phyloP scores from a whole-genome alignment of 331 rosid species.

The Acacia concinna region DNA sequence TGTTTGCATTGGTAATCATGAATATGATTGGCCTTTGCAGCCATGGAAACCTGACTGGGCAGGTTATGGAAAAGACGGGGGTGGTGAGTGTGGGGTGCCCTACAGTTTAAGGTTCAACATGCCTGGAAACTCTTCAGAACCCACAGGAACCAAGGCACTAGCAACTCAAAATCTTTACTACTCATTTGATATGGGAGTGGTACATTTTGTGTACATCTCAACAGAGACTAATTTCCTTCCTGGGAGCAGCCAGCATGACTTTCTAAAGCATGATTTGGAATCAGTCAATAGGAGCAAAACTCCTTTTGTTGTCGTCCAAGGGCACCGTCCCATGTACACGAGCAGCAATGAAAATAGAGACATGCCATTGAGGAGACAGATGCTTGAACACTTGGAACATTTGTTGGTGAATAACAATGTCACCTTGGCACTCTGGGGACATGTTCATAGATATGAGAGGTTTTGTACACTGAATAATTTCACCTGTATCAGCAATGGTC shows the following conservation, averaged over 20 bases:
- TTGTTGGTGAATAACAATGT: slow-evolving; percentile 77
- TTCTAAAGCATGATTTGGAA: slow-evolving; percentile 77
- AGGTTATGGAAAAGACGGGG: slow-evolving; percentile 78
- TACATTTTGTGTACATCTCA: slow-evolving; percentile 79
- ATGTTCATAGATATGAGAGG: slow-evolving; percentile 91
- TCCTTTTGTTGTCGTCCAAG: slow-evolving; percentile 81
- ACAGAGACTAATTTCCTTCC: slow-evolving; percentile 86
- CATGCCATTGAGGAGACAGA: slow-evolving; percentile 51
- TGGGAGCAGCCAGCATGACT: slow-evolving; percentile 70
- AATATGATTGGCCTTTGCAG: slow-evolving; percentile 86
- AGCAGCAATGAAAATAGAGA: slow-evolving; percentile 76
- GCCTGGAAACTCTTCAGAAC: slow-evolving; percentile 93
- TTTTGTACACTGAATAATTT: slow-evolving; percentile 77
- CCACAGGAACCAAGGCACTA: slow-evolving; percentile 66
- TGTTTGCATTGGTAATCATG: slow-evolving; percentile 94
- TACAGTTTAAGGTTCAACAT: slow-evolving; percentile 84
- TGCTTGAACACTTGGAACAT: slow-evolving; percentile 87
- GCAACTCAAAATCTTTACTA: slow-evolving; percentile 77
- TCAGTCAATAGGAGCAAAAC: slow-evolving; percentile 65
- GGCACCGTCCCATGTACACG: slow-evolving; percentile 94
- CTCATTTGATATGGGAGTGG: slow-evolving; percentile 78
- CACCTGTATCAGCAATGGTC: slow-evolving; percentile 60
- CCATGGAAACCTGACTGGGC: slow-evolving; percentile 91
- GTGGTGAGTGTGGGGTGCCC: slow-evolving; percentile 99
- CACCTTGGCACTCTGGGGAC: slow-evolving; percentile 92